Conservation (phyloP, 768 basidiomycete species). For the Suillus discolor region DNA sequence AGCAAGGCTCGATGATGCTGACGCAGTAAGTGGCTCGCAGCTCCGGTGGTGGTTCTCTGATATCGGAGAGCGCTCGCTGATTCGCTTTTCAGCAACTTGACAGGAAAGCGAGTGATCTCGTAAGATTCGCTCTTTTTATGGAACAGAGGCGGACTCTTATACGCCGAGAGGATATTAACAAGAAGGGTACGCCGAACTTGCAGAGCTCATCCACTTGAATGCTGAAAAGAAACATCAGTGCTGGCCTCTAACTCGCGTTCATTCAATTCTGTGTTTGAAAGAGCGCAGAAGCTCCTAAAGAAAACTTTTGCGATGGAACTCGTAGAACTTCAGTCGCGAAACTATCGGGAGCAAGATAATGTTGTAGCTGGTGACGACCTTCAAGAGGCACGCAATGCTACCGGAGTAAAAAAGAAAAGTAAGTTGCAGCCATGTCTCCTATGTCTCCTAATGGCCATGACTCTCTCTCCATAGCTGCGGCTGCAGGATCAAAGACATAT, state of each 20-base stretch:
- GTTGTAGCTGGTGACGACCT: slow-evolving; percentile 42
- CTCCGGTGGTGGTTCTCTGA: background rate
- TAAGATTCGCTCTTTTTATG: slow-evolving; percentile 78
- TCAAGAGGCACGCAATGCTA: slow-evolving; percentile 48
- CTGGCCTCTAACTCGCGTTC: slow-evolving; percentile 50
- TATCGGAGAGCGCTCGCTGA: background rate
- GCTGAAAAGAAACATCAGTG: slow-evolving; percentile 37
- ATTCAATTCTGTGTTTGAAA: slow-evolving; percentile 65
- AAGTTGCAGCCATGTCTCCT: slow-evolving; percentile 2
- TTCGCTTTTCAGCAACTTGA: slow-evolving; percentile 53
- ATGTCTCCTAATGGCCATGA: slow-evolving; percentile 3
- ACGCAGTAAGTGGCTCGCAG: slow-evolving; percentile 17
- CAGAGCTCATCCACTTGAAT: background rate
- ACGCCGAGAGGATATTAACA: slow-evolving; percentile 82
- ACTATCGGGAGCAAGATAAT: slow-evolving; percentile 38
- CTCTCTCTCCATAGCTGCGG: slow-evolving; percentile 40
- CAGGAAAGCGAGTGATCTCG: slow-evolving; percentile 71
- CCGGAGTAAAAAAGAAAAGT: slow-evolving; percentile 73
- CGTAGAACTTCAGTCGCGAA: slow-evolving; percentile 70
- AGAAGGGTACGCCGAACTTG: slow-evolving; percentile 58
- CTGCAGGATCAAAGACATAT: slow-evolving; percentile 74
- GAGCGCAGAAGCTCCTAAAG: slow-evolving; percentile 65
- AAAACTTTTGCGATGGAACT: slow-evolving; percentile 84
- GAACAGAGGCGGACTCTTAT: slow-evolving; percentile 72
- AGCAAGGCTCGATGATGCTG: slow-evolving; percentile 25